phyloP scores from a whole-genome alignment of 1,139 yeast genomes.

The Hanseniaspora uvarum region DNA sequence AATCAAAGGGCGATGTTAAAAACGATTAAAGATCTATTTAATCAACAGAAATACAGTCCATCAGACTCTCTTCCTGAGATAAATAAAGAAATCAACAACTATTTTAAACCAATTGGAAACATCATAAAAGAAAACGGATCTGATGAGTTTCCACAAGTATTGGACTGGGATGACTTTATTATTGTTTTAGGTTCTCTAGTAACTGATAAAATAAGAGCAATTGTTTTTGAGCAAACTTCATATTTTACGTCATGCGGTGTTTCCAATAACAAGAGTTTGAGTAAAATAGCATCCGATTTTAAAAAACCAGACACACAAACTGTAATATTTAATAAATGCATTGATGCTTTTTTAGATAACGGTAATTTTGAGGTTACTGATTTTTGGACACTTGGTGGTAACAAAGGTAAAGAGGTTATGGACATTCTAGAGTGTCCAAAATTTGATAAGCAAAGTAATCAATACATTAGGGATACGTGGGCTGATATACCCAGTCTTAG shows the following conservation, averaged over 20 bases:
- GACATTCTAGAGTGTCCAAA: conserved; percentile 39
- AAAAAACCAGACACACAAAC: conserved; percentile 84
- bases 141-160: conserved; percentile 24
- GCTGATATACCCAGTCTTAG: conserved; percentile 19
- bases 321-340: conserved; percentile 43
- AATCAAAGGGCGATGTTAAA: conserved; percentile 30
- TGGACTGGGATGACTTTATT: conserved; percentile 81
- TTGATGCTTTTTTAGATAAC: conserved; percentile 44
- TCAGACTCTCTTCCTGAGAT: conserved; percentile 37
- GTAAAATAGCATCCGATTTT: conserved; percentile 82
- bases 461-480: conserved; percentile 42
- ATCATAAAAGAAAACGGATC: conserved; percentile 23
- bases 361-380: conserved; percentile 54
- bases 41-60: conserved; percentile 25
- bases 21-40: conserved; percentile 22
- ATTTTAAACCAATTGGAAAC: conserved; percentile 38
- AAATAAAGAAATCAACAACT: conserved; percentile 17
- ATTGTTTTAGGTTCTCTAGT: conserved; percentile 56
- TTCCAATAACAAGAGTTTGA: conserved; percentile 61
- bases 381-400: conserved; percentile 88
- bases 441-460: conserved; percentile 33
- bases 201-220: conserved; percentile 44
- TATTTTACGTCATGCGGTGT: conserved; percentile 90
- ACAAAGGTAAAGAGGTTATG: conserved; percentile 56
- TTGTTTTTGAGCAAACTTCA: conserved; percentile 47